Base-by-base conservation (phyloP, 768 basidiomycete species). In the Lactifluus echinatus region DNA sequence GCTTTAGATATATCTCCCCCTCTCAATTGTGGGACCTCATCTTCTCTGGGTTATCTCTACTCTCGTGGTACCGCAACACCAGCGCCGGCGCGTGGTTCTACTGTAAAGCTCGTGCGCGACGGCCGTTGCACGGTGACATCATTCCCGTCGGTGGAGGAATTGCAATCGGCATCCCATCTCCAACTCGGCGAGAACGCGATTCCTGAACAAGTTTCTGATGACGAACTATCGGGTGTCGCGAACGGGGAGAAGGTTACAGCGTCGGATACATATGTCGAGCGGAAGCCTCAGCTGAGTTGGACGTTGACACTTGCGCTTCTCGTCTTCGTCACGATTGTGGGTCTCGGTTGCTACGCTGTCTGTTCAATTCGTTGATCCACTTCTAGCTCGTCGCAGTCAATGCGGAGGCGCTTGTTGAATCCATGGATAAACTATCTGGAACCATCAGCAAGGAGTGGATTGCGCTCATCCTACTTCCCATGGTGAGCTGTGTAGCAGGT, bases 371-470 rank as follows among this genome's bases (percentile, higher is more conserved):
- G 15, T 44, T 33, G 17, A 50, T 55, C 29, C n/a, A 24, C 44
- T 33, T 42, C 17, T 39, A 80, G 76, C 62, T 82, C 5, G 82
- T 79, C 23, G 76, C 82, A 11, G 67, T 87, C 56, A 84, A 77
- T 6, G 84, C 85, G 10, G 85, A 86, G 64, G 82, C 76, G 70
- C 74, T 97, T 15, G 92, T 97, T 8, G 83, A 81, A 66, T 84
- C 87, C 8, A 90, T 96, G 81, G 81, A 92, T 66, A 84, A 82
- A 37, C 74, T 95, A 52, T 85, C 86, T 19, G 66, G 60, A 7
- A 75, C 75, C 3, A 81, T 98, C 60, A 85, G 82, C 66, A 88
- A 89, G 62, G 87, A 93, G 68, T 98, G 91, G 84, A 78, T 94
- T 56, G 93, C 85, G 15, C 73, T 97, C 34, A 91, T 98, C 63